These are phyloP conservation scores for Thelonectria discophora DNA, from an alignment of 2,329 filamentous ascomycete species.

Conservation along the genomic window DNA sequence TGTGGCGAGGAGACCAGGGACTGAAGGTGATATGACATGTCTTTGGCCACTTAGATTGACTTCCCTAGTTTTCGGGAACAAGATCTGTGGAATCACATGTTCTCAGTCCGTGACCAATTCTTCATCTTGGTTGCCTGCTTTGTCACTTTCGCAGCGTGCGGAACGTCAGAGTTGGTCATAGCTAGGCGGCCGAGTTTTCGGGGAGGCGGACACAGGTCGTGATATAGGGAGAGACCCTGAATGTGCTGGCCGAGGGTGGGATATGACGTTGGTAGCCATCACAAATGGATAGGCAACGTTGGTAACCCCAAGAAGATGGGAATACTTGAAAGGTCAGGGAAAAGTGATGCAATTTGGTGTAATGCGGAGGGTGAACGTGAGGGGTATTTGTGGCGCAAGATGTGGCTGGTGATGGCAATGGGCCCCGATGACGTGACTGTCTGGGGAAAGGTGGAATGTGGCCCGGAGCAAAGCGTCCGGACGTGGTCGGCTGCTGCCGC, in stretches of 20 bases:
- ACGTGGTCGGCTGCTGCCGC: background rate
- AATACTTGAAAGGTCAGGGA: constrained; percentile 15
- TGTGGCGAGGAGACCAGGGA: constrained; percentile 2
- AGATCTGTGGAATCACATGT: background rate
- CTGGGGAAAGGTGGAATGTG: constrained; percentile 19
- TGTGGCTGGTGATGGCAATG: constrained; percentile 25
- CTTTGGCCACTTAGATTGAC: background rate
- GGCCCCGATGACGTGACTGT: background rate
- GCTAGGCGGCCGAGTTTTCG: background rate
- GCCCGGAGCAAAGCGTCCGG: constrained; percentile 32
- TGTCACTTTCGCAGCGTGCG: background rate
- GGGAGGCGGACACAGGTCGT: background rate
- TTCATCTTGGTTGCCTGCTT: background rate
- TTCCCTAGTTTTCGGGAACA: background rate
- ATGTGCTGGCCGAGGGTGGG: background rate
- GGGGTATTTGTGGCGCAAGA: background rate
- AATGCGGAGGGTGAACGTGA: constrained; percentile 27
- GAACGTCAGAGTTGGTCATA: background rate
- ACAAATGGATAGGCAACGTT: background rate
- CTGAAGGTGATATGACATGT: background rate
- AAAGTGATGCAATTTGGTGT: constrained; percentile 17
- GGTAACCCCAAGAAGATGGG: constrained; percentile 13
- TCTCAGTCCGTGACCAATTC: background rate
- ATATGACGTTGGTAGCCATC: background rate
- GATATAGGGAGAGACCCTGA: background rate